phyloP scores from a whole-genome alignment of 2,329 filamentous ascomycete genomes.

The Cordyceps farinosa region DNA sequence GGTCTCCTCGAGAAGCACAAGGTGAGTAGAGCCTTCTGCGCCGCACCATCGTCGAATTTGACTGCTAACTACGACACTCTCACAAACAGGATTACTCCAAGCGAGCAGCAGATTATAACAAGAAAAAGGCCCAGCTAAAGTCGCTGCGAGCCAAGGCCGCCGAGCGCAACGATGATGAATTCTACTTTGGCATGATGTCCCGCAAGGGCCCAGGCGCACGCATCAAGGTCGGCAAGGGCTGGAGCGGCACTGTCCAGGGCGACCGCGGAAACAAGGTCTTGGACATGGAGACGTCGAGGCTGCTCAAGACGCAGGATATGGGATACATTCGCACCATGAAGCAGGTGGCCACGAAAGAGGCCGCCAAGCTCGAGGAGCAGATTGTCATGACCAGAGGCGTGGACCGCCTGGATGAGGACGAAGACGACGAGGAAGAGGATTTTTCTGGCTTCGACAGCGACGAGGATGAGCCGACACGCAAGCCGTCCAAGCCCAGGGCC shows the following conservation, averaged over 20 bases:
- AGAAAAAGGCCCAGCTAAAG: constrained; percentile 60
- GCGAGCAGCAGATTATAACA: constrained; percentile 62
- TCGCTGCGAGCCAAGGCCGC: constrained; percentile 58
- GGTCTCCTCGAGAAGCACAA: constrained; percentile 97
- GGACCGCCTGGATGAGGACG: constrained; percentile 35
- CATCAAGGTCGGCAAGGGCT: constrained; percentile 47
- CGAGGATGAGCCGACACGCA: constrained; percentile 29
- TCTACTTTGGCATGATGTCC: constrained; percentile 68
- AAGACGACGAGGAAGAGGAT: constrained; percentile 30
- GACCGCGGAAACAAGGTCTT: constrained; percentile 56
- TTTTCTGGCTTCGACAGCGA: constrained; percentile 32
- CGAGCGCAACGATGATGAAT: constrained; percentile 69
- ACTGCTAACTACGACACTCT: neutral
- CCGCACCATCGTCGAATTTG: too few relatives aligned
- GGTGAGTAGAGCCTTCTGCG: constrained; percentile 38
- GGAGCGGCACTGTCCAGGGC: constrained; percentile 54
- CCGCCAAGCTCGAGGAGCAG: constrained; percentile 51
- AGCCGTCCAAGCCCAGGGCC: constrained; percentile 28
- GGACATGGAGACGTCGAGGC: constrained; percentile 53
- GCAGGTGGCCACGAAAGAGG: constrained; percentile 57
- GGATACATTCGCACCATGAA: constrained; percentile 62
- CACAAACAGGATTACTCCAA: constrained; percentile 56
- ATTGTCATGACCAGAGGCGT: constrained; percentile 43
- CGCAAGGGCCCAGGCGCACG: constrained; percentile 52
- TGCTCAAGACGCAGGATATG: constrained; percentile 67